Evolutionary conservation across 2,329 filamentous ascomycete genomes (phyloP).

Genomic region (Fusarium sp.): DNA sequence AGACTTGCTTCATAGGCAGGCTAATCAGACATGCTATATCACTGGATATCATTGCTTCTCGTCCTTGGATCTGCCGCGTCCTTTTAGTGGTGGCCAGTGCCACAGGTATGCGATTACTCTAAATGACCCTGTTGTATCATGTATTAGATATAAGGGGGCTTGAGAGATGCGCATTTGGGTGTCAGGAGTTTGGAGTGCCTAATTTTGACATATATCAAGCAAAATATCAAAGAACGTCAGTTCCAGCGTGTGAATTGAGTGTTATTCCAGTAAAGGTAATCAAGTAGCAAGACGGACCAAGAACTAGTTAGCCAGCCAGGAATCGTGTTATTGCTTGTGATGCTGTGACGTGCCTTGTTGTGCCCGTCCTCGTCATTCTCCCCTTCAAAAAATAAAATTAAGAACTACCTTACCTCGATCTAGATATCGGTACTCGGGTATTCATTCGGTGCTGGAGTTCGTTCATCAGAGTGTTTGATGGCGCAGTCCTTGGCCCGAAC

Average conservation of each 20-base stretch:
- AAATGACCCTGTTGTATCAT: slow-evolving; percentile 26
- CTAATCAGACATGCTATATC: background rate
- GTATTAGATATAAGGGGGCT: slow-evolving; percentile 20
- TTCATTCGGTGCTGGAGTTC: background rate
- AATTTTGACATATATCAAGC: slow-evolving; percentile 9
- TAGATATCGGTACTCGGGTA: background rate
- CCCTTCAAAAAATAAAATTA: background rate
- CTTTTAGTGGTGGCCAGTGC: slow-evolving; percentile 1
- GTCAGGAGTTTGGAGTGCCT: slow-evolving; percentile 23
- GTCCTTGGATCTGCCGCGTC: slow-evolving; percentile 1
- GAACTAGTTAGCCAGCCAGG: background rate
- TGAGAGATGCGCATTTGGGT: slow-evolving; percentile 40
- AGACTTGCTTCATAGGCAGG: background rate
- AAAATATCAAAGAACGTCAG: background rate
- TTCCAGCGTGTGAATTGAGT: background rate
- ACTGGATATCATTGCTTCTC: slow-evolving; percentile 10
- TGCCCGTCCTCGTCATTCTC: background rate
- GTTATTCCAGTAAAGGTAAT: background rate
- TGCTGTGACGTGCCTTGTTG: background rate
- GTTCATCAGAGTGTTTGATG: background rate
- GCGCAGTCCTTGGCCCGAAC: slow-evolving; percentile 3
- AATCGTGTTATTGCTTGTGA: background rate
- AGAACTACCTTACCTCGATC: background rate
- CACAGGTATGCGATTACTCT: slow-evolving; percentile 31
- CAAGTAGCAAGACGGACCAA: background rate